Conservation (phyloP, 2,329 filamentous ascomycete species). For the Diatrype stigma region DNA sequence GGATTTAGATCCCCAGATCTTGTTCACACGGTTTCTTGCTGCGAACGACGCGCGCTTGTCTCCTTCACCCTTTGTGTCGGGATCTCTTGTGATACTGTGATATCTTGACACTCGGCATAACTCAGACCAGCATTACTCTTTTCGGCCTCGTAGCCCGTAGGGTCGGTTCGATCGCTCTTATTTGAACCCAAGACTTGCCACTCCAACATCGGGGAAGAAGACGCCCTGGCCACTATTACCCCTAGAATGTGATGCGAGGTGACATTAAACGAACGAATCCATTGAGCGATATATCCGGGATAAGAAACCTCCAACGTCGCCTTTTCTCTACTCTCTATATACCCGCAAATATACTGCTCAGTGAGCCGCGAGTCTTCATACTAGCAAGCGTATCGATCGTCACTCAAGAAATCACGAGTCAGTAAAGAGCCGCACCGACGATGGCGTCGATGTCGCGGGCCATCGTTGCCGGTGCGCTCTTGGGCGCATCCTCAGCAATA, state of each 20-base stretch:
- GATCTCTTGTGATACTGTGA: too few species aligned
- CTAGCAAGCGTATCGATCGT: background rate
- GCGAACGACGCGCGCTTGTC: too few species aligned
- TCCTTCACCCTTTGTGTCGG: too few species aligned
- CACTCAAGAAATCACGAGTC: constrained; percentile 6
- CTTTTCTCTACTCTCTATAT: background rate
- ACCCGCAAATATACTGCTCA: constrained; percentile 4
- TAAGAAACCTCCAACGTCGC: too few species aligned
- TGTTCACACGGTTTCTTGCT: too few species aligned
- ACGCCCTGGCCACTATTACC: background rate
- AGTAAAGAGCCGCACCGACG: constrained; percentile 1
- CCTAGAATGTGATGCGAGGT: background rate
- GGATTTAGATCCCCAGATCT: too few species aligned
- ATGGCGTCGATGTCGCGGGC: constrained; percentile 13
- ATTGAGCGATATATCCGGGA: background rate
- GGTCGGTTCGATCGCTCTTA: background rate
- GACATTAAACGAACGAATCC: background rate
- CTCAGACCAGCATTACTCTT: too few species aligned
- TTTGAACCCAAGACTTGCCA: background rate
- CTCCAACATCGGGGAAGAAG: background rate
- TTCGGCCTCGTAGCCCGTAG: background rate
- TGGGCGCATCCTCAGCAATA: constrained; percentile 27
- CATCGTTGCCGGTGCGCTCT: constrained; percentile 13
- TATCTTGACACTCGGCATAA: too few species aligned
- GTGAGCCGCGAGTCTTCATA: too few species aligned